A percentile compares a stretch with the other conserved stretches of the same genome.
phyloP scores from a whole-genome alignment of 1,284 basidiomycete genomes.

The Cutaneotrichosporon cutaneum region DNA sequence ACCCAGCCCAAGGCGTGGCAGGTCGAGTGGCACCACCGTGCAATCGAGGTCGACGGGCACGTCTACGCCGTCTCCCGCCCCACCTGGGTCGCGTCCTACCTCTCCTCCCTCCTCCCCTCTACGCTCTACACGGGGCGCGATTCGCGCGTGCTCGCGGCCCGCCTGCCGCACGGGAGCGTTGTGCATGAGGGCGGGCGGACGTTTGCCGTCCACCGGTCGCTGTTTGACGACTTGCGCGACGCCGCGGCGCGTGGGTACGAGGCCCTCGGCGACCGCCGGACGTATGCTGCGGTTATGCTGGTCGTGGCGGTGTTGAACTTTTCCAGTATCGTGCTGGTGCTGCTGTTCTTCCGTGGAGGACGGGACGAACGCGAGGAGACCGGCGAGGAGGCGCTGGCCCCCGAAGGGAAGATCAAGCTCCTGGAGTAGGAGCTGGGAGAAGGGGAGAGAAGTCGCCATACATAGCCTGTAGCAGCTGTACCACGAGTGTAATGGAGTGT shows the following conservation, averaged over 20 bases:
- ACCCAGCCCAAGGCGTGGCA: too few relatives aligned
- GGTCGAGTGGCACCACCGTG: too few relatives aligned
- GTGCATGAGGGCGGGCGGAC: too few relatives aligned
- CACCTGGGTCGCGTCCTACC: too few relatives aligned
- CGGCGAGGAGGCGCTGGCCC: background rate
- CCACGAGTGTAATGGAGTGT: background rate
- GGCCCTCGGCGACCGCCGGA: conserved; percentile 7
- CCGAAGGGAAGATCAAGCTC: background rate
- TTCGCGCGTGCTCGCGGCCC: too few relatives aligned
- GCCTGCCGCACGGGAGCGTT: too few relatives aligned
- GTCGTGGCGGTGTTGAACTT: conserved; percentile 14
- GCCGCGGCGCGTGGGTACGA: background rate
- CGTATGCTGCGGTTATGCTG: conserved; percentile 12
- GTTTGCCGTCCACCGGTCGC: too few relatives aligned
- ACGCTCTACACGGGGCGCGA: too few relatives aligned
- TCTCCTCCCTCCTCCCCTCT: too few relatives aligned
- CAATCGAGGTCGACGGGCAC: too few relatives aligned
- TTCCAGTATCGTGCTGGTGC: conserved; percentile 6
- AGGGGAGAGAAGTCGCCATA: too few relatives aligned
- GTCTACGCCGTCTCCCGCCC: too few relatives aligned
- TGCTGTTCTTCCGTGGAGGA: background rate
- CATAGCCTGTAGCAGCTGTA: background rate
- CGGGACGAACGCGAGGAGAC: background rate
- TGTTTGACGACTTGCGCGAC: background rate
- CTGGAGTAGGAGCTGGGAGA: background rate